Evolutionary conservation across 2,329 filamentous ascomycete genomes (phyloP), one percentile per base, ranked within the genome.

Genomic region (Ophiostoma australiae): DNA sequence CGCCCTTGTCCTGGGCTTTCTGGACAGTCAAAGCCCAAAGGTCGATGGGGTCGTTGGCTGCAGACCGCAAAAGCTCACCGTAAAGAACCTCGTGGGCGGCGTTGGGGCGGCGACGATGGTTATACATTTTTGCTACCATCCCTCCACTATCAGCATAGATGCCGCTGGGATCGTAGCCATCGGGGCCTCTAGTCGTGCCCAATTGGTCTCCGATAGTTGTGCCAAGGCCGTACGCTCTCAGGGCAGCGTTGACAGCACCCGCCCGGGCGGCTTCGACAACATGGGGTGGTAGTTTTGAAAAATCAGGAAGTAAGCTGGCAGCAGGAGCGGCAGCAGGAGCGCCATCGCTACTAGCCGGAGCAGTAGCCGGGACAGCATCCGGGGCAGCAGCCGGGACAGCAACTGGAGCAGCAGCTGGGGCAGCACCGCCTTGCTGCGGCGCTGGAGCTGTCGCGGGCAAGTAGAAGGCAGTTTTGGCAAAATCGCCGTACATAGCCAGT

Each of bases 21-120:
- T 33, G 10, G 31, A 68, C 3, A 2, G 65, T 15, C 37, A 27
- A 23, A 11, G 37, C 52, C 70, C 70, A 70, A 4, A 70, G 58
- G 48, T 70, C 70, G 48, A 61, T 27, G 13, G 52, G 66, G 37
- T 70, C 70, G 1, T 70, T 37, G 27, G 15, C 33, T 4, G 70
- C 66, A 13, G 61, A 39, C 41, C 69, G 69, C 61, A 52, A 33
- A n/a, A 70, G 41, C 69, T 70, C 69, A 0, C 15, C 13, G 10
- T 41, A 20, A 11, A 39, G 20, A 4, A 13, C 3, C 8, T 3
- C 8, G 35, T 66, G 35, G 4, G 8, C 6, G 3, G 20, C 15
- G 3, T 66, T 31, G 6, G 11, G 17, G 1, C 35, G 35, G 63
- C 35, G 35, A 20, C 63, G n/a, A 3, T 66, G 41, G 4, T n/a